Percentiles rank a stretch among this genome's conserved stretches.
Evolutionary conservation across 2,329 filamentous ascomycete species (phyloP).

Genomic region (Penicillium freii): DNA sequence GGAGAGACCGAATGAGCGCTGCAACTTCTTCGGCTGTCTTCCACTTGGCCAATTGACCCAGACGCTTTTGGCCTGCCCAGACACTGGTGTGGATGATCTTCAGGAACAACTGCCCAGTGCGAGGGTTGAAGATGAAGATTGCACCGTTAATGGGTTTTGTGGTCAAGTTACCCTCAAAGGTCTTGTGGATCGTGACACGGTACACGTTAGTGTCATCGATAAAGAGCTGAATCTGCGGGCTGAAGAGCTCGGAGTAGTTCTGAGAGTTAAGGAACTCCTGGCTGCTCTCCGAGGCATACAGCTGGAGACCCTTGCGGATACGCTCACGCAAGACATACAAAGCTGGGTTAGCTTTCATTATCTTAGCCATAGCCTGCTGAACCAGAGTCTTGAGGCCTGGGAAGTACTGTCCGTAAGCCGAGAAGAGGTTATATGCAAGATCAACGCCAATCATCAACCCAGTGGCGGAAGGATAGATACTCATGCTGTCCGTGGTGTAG

Average conservation of each 20-base stretch:
- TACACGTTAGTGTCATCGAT: conserved; percentile 99
- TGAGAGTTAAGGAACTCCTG: conserved; percentile 99
- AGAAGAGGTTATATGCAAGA: conserved; percentile 96
- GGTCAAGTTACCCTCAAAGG: conserved; percentile 96
- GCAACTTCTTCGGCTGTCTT: conserved; percentile 99
- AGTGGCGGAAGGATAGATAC: conserved; percentile 94
- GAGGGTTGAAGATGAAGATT: conserved; percentile 99
- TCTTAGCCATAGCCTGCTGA: conserved; percentile 98
- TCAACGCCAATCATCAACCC: conserved; percentile 98
- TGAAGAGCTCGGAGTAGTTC: conserved; percentile 98
- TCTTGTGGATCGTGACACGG: conserved; percentile 99
- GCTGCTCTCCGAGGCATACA: conserved; percentile 97
- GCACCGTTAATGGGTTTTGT: conserved; percentile 99
- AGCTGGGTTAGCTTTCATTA: conserved; percentile 99
- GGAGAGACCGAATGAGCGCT: conserved; percentile 88
- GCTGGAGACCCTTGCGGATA: conserved; percentile 95
- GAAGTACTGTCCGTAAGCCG: conserved; percentile 98
- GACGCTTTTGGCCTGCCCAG: conserved; percentile 98
- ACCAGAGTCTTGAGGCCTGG: conserved; percentile 91
- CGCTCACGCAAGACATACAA: conserved; percentile 94
- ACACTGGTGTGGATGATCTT: conserved; percentile 99
- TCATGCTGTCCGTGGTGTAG: conserved; percentile 98
- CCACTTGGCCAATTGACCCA: conserved; percentile 97
- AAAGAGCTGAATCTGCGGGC: conserved; percentile 97
- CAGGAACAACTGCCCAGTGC: conserved; percentile 93